These are phyloP conservation scores for Arthroderma sp. DNA, from an alignment of 2,329 filamentous ascomycete species.

Conservation along the genomic window DNA sequence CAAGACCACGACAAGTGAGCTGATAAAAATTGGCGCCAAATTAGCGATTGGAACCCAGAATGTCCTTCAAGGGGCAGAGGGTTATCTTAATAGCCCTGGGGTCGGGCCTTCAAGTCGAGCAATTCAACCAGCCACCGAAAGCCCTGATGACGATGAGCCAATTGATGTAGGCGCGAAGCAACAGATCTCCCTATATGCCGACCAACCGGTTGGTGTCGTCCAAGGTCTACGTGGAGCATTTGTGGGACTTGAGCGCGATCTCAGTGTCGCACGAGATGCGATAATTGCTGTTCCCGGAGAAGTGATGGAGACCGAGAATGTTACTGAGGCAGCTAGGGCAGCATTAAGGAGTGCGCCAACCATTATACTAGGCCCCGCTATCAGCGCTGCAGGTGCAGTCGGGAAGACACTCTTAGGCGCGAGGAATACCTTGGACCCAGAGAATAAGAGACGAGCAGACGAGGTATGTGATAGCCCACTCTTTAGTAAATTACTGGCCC, in stretches of 20 bases:
- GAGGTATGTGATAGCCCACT: constrained; percentile 56
- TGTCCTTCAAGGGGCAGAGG: constrained; percentile 80
- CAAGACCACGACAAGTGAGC: constrained; percentile 81
- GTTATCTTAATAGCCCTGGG: constrained; percentile 44
- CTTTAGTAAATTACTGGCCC: neutral
- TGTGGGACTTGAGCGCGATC: constrained; percentile 67
- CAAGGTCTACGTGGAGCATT: constrained; percentile 78
- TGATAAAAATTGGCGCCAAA: constrained; percentile 91
- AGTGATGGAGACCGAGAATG: constrained; percentile 72
- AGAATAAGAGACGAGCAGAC: constrained; percentile 67
- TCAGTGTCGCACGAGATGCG: constrained; percentile 76
- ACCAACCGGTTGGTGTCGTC: constrained; percentile 80
- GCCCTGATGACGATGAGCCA: constrained; percentile 47
- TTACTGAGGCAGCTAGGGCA: constrained; percentile 65
- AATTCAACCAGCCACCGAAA: constrained; percentile 32
- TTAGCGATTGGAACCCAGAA: constrained; percentile 89
- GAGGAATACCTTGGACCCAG: constrained; percentile 78
- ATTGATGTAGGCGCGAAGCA: constrained; percentile 53
- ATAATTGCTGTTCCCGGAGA: constrained; percentile 91
- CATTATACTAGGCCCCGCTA: constrained; percentile 77
- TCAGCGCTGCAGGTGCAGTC: constrained; percentile 78
- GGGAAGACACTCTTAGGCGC: constrained; percentile 84
- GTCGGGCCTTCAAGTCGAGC: constrained; percentile 11
- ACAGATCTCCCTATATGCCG: constrained; percentile 80
- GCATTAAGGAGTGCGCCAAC: constrained; percentile 78